Evolutionary conservation across 345 rosid species (phyloP), one percentile per base, ranked within the genome.

Genomic region (Arabis alpina): DNA sequence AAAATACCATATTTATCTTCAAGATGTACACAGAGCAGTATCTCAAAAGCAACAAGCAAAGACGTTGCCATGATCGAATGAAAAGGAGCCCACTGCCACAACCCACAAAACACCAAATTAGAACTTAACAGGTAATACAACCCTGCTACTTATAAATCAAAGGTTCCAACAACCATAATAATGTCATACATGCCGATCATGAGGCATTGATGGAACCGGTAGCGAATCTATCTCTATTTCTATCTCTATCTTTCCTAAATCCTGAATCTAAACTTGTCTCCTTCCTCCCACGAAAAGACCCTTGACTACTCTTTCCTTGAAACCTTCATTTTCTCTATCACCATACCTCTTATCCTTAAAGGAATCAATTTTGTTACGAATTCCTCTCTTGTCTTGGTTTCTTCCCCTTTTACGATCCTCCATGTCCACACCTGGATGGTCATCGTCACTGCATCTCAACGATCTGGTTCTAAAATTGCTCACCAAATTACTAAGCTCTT

Each of bases 181-280:
- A 41, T 54, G 53, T n/a, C n/a, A 55, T 89, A 88, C 96, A 70
- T 82, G 82, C n/a, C 93, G 93, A 81, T 84, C 87, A 66, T 82
- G 88, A 80, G 98, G 97, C 87, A 80, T 59, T 64, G 88, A 68
- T 74, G 98, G 98, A 74, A 96, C 96, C 41, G 98, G 98, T 62
- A 93, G 70, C 7, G 98, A 93, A 83, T n/a, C n/a, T n/a, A n/a
- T n/a, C n/a, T n/a, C n/a, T n/a, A n/a, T 23, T 47, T 54, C 55
- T 54, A 52, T 5, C 70, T 54, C 69, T 54, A 23, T 61, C 61
- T 70, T 43, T 57, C 51, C 68, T 57, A 37, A 72, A 54, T 66
- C n/a, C n/a, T n/a, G n/a, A n/a, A n/a, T n/a, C n/a, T n/a, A n/a
- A n/a, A n/a, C n/a, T n/a, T n/a, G n/a, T 73, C 61, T 70, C 70